These are phyloP conservation scores for Penicillium arizonense DNA, from an alignment of 495 filamentous ascomycete genomes.

Conservation along the genomic window DNA sequence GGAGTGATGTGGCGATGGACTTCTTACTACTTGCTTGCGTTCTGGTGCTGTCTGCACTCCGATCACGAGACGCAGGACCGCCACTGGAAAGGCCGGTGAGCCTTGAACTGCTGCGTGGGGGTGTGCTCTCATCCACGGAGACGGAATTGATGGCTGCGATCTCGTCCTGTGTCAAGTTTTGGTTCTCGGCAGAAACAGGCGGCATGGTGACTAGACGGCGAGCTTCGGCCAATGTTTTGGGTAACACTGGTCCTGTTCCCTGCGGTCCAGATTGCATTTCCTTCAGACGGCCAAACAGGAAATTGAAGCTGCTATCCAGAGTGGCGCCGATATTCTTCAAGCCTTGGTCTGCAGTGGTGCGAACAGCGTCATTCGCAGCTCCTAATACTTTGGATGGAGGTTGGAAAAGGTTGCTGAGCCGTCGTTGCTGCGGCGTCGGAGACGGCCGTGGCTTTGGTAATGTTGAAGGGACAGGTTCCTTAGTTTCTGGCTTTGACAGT, in stretches of 20 bases:
- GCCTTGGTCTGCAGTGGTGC: constrained; percentile 83
- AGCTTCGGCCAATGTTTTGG: constrained; percentile 90
- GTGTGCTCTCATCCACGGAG: constrained; percentile 30
- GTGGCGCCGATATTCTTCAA: constrained; percentile 87
- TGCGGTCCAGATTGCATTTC: constrained; percentile 54
- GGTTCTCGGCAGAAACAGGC: constrained; percentile 57
- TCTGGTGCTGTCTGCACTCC: constrained; percentile 72
- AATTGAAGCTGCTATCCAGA: constrained; percentile 88
- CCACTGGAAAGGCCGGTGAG: constrained; percentile 60
- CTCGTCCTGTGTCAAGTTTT: constrained; percentile 44
- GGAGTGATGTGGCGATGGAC: constrained; percentile 23
- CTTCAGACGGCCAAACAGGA: constrained; percentile 84
- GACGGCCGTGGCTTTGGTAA: constrained; percentile 41
- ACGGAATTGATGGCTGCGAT: constrained; percentile 44
- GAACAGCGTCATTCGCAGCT: constrained; percentile 77
- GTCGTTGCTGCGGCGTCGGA: constrained; percentile 54
- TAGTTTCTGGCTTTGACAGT: constrained; percentile 31
- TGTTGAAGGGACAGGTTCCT: constrained; percentile 36
- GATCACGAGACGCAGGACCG: constrained; percentile 60
- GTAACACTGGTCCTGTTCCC: constrained; percentile 51
- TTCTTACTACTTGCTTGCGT: constrained; percentile 48
- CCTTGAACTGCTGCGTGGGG: constrained; percentile 32
- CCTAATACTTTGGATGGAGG: constrained; percentile 76
- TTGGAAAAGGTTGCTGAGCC: constrained; percentile 80
- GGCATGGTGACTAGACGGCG: constrained; percentile 73